Percentiles rank a stretch among this genome's conserved stretches.
Evolutionary conservation across 495 filamentous ascomycete species (phyloP).

Genomic region (Letharia columbiana): DNA sequence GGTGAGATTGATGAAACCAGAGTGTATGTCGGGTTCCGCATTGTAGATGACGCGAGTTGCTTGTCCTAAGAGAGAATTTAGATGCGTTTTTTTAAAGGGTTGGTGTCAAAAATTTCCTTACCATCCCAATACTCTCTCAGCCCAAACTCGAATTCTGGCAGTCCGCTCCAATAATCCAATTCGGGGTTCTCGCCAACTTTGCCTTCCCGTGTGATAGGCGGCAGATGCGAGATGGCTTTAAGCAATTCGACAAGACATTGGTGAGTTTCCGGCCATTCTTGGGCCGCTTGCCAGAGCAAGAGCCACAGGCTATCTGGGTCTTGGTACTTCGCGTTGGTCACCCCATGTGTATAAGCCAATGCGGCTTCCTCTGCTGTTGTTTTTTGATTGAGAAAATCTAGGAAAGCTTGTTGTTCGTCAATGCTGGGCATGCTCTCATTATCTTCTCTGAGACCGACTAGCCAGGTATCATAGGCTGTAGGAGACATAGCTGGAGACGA

Average conservation of each 20-base stretch:
- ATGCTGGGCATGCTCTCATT: not conserved
- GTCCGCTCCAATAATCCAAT: not conserved
- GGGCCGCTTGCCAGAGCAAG: not conserved
- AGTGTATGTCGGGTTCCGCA: not conserved
- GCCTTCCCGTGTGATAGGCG: not conserved
- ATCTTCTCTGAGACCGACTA: not conserved
- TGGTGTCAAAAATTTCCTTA: not conserved
- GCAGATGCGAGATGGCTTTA: not conserved
- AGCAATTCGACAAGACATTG: not conserved
- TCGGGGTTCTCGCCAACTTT: not conserved
- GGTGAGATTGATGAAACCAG: not conserved
- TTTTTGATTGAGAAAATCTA: not conserved
- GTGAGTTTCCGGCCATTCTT: not conserved
- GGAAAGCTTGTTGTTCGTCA: not conserved
- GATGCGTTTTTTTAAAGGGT: not conserved
- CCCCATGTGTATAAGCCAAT: not conserved
- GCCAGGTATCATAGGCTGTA: not conserved
- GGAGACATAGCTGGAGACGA: not conserved
- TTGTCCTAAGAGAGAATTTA: not conserved
- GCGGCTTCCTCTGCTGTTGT: not conserved
- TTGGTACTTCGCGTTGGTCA: not conserved
- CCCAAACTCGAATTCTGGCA: not conserved
- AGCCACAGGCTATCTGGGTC: not conserved
- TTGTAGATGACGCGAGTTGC: not conserved
- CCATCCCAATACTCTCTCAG: not conserved